A percentile compares a stretch with the other conserved stretches of the same genome.
phyloP scores from a whole-genome alignment of 108 stramenopile genomes.

The Cyclotella choctawhatcheeana region DNA sequence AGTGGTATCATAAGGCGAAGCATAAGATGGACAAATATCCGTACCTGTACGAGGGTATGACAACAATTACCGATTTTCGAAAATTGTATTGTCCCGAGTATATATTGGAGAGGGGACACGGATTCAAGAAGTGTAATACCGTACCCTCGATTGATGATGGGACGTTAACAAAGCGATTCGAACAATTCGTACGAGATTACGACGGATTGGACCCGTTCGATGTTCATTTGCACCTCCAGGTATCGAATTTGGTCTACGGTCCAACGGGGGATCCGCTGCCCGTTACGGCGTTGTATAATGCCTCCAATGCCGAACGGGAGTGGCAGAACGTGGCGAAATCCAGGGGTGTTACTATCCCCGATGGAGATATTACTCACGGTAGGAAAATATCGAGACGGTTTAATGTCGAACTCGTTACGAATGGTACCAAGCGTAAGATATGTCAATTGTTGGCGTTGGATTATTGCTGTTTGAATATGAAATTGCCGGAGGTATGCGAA shows the following conservation, averaged over 20 bases:
- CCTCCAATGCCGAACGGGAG: conserved; percentile 35
- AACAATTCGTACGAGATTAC: conserved; percentile 46
- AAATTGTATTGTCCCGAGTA: conserved; percentile 32
- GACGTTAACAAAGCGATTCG: conserved; percentile 28
- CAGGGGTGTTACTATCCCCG: conserved; percentile 28
- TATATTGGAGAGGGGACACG: background rate
- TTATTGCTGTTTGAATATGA: conserved; percentile 51
- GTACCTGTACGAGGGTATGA: conserved; percentile 40
- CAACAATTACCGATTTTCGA: conserved; percentile 29
- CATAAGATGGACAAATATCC: conserved; percentile 42
- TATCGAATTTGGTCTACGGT: conserved; percentile 28
- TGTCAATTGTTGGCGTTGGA: conserved; percentile 41
- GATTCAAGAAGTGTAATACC: conserved; percentile 21
- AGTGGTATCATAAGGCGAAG: conserved; percentile 16
- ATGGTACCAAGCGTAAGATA: conserved; percentile 44
- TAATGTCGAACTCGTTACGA: conserved; percentile 32
- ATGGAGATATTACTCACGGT: conserved; percentile 28
- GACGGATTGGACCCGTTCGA: conserved; percentile 48
- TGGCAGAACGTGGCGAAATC: conserved; percentile 38
- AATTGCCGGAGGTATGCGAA: conserved; percentile 38
- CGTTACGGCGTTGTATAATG: conserved; percentile 40
- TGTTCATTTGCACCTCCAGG: conserved; percentile 43
- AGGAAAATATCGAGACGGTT: conserved; percentile 43
- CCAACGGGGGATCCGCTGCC: conserved; percentile 38
- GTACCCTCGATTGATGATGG: conserved; percentile 44